Conservation (phyloP, 1,284 basidiomycete species). For the Lignosus rhinocerotis region DNA sequence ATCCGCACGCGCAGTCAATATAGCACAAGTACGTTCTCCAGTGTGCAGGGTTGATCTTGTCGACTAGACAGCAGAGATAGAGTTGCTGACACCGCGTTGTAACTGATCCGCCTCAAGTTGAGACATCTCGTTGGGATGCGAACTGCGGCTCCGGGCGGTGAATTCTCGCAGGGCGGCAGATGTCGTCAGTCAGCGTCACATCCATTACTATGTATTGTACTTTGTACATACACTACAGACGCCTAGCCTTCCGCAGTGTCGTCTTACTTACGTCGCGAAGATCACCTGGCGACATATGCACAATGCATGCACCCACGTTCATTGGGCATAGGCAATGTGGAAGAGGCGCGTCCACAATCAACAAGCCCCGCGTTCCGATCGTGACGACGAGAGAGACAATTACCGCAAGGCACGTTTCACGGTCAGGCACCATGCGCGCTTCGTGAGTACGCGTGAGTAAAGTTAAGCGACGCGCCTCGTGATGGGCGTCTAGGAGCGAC, state of each 20-base stretch:
- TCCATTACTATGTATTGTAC: neutral
- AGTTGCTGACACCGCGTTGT: neutral
- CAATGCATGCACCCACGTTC: neutral
- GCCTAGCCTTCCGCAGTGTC: neutral
- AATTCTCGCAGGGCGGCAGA: neutral
- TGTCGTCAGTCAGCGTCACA: neutral
- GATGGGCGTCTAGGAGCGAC: constrained; percentile 9
- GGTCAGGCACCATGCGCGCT: neutral
- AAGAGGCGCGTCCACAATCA: neutral
- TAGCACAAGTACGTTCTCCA: no score
- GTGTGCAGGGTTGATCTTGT: no score
- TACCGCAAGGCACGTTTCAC: neutral
- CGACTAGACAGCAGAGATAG: no score
- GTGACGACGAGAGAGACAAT: neutral
- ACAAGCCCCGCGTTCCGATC: neutral
- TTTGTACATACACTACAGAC: neutral
- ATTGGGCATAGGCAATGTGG: neutral
- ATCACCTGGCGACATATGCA: neutral
- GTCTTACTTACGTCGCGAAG: neutral
- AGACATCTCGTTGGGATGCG: neutral
- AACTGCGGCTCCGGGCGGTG: constrained; percentile 2
- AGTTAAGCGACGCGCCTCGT: neutral
- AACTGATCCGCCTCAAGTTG: neutral
- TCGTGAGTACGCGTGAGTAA: no score
- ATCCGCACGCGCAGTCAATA: no score